A percentile compares a stretch with the other conserved stretches of the same genome.
phyloP scores from a whole-genome alignment of 306 rosid species.

The Prunus armeniaca region DNA sequence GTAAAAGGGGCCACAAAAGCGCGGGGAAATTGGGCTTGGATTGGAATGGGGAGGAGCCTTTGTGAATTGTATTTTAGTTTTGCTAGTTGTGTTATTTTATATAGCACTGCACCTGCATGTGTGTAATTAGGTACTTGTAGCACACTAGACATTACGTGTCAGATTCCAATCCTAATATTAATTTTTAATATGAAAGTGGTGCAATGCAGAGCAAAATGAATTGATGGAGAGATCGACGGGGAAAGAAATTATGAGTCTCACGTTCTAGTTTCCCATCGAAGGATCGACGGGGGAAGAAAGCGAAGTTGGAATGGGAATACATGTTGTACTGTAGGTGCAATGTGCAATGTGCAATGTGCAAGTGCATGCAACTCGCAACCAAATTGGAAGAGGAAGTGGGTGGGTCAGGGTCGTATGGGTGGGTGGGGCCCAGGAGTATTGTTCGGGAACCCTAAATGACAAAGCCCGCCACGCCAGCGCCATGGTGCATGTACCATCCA shows the following conservation, averaged over 20 bases:
- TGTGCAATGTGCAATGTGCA: too few species aligned
- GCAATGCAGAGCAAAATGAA: too few species aligned
- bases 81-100: too few species aligned
- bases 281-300: not conserved
- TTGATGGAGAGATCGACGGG: too few species aligned
- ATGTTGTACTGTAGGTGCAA: not conserved
- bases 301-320: not conserved
- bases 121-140: too few species aligned
- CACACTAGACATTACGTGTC: not conserved
- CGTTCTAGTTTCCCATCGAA: not conserved
- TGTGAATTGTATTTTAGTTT: too few species aligned
- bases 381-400: not conserved
- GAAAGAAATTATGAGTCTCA: too few species aligned
- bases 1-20: too few species aligned
- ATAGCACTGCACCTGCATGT: too few species aligned
- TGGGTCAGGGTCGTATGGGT: not conserved
- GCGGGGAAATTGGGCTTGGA: too few species aligned
- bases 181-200: too few species aligned
- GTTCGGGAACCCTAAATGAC: not conserved
- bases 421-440: not conserved
- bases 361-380: not conserved
- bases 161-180: not conserved
- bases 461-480: not conserved
- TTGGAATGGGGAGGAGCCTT: too few species aligned
- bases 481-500: slow-evolving; percentile 22